Base-by-base conservation (phyloP, 495 filamentous ascomycete species). In the Penicillium mononematosum region DNA sequence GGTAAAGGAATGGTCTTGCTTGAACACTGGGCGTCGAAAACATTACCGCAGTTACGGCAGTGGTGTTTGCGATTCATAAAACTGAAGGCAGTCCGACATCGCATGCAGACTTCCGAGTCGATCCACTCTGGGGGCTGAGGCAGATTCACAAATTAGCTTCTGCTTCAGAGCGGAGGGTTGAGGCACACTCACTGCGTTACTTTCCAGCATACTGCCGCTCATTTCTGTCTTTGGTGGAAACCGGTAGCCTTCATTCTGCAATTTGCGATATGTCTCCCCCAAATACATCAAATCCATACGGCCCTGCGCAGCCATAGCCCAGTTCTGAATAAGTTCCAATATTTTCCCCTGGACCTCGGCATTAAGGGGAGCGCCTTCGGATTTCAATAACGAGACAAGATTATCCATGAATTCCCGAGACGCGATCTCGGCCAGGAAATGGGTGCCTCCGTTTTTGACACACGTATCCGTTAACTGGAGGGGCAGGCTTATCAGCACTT, bases 391-490 rank as follows among this genome's bases (percentile, higher is more conserved):
- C 17, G 92, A 96, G 10, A 92, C 89, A 32, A 98, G 73, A 64
- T 96, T 97, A 71, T 98, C 94, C 90, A 98, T 95, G 62, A 98
- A 98, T 75, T 98, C 94, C 55, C 93, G 84, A 3, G 92, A 96
- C 14, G 94, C 93, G 56, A 98, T 92, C 73, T 98, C 94, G 48
- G 85, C 80, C 43, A 98, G 84, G 67, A 98, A 98, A 73, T 98
- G 94, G n/a, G 87, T 84, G 44, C 94, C 94, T 24, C 94, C 94
- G 74, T 98, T 98, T 73, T 98, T 98, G 31, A 98, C 93, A 68
- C 94, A 98, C 6, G 94, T 98, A 76, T 98, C 94, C 31, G 93
- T 96, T 58, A 98, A 87, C 86, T 85, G 69, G 45, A 65, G 56
- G 24, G 49, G 39, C 17, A 9, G 1, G 42, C 29, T 47, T 25